phyloP scores from a whole-genome alignment of 169 alveolate species.

The Besnoitia besnoiti region DNA sequence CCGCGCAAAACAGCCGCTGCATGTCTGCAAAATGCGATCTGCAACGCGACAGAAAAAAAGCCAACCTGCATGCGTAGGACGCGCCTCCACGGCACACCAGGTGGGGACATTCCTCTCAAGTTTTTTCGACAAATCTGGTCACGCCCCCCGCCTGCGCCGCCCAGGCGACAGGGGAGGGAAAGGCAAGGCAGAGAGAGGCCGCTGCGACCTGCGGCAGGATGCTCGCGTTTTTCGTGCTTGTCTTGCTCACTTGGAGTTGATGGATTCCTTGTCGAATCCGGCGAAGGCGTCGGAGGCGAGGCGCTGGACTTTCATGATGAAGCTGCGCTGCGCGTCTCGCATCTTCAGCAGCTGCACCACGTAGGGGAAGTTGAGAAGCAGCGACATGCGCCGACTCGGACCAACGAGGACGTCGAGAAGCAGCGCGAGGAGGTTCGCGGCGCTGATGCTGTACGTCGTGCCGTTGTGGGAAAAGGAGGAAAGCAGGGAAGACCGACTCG shows the following conservation, averaged over 20 bases:
- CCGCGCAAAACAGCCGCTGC: conserved; percentile 10
- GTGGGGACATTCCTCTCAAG: not conserved
- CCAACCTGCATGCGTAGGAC: not conserved
- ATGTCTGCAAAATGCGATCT: conserved; percentile 23
- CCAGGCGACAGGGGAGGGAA: not conserved
- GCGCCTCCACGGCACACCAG: not conserved
- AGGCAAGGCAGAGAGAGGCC: not conserved
- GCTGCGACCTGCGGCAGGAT: not conserved
- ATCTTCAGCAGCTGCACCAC: conserved; percentile 13
- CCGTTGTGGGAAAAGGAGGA: not conserved
- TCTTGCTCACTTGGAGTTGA: conserved; percentile 26
- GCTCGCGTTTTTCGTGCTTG: not conserved
- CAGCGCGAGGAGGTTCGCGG: not conserved
- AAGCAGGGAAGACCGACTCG: not conserved
- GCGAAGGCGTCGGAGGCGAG: not conserved
- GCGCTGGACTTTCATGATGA: not conserved
- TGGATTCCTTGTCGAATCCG: not conserved
- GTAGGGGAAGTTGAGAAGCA: conserved; percentile 28
- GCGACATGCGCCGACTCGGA: conserved; percentile 33
- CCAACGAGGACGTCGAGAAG: conserved; percentile 40
- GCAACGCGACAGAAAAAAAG: not conserved
- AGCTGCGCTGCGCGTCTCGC: not conserved
- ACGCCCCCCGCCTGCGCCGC: too few species aligned
- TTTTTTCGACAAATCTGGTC: too few species aligned
- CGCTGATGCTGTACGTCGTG: not conserved